Evolutionary conservation across 768 basidiomycete species (phyloP).

Genomic region (Mrakia frigida): DNA sequence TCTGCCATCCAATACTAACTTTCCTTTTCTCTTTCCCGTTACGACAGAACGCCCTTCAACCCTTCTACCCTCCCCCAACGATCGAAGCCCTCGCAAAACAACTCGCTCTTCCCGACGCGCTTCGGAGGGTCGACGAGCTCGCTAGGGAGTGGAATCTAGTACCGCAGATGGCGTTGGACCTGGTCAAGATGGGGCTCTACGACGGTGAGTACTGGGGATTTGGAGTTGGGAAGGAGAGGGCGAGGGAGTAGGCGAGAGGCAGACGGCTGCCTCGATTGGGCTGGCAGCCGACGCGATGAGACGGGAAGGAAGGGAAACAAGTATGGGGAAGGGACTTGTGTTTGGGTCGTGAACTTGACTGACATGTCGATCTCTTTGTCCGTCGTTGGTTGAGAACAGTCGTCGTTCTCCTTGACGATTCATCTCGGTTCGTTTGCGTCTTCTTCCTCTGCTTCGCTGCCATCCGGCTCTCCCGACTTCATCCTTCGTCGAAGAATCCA

Average conservation of each 20-base stretch:
- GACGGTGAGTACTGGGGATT: neutral
- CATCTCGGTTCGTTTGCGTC: neutral
- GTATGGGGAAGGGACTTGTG: neutral
- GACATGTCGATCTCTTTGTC: neutral
- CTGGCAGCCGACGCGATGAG: no score
- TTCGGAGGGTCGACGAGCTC: neutral
- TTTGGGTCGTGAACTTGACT: no score
- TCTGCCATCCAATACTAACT: no score
- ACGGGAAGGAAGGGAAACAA: no score
- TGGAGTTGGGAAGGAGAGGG: neutral
- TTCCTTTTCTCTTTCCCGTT: neutral
- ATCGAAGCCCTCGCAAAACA: neutral
- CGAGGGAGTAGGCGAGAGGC: no score
- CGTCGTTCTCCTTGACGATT: slow-evolving; percentile 4
- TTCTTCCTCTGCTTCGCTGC: neutral
- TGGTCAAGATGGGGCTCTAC: neutral
- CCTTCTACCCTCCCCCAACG: slow-evolving; percentile 1
- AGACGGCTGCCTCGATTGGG: no score
- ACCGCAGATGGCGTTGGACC: neutral
- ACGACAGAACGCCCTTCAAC: neutral
- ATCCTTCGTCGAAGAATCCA: no score
- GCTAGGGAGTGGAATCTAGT: neutral
- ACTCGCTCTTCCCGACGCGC: neutral
- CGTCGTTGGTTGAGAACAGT: neutral
- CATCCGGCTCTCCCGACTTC: no score